Percentiles rank a stretch among this genome's conserved stretches.
Conservation (phyloP, 2,329 filamentous ascomycete genomes). For the Camptophora hylomeconis region DNA sequence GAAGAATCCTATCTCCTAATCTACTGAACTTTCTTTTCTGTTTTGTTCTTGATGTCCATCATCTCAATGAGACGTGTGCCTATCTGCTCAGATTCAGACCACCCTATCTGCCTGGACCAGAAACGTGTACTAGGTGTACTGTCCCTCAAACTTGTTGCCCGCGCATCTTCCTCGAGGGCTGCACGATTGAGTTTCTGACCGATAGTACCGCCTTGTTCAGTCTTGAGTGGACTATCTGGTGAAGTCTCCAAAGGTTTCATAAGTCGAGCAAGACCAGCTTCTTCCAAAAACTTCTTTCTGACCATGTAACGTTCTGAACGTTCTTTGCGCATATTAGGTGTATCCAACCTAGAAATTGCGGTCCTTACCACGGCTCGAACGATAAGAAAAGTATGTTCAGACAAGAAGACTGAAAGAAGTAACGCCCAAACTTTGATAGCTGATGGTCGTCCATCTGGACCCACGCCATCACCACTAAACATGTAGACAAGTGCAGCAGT, state of each 20-base stretch:
- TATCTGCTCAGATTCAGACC: conserved; percentile 28
- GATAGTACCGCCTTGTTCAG: conserved; percentile 36
- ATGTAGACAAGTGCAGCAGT: conserved; percentile 81
- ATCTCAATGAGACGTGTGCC: conserved; percentile 28
- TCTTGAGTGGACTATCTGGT: conserved; percentile 50
- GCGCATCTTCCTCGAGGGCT: conserved; percentile 31
- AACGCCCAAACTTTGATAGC: conserved; percentile 69
- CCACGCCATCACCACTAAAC: conserved; percentile 58
- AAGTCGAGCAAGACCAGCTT: conserved; percentile 39
- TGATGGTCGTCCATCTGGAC: conserved; percentile 51
- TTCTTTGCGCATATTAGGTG: conserved; percentile 74
- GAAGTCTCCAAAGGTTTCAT: conserved; percentile 38
- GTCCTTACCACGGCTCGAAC: conserved; percentile 60
- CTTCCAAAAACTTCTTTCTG: conserved; percentile 65
- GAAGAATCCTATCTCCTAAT: no score
- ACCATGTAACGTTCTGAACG: conserved; percentile 67
- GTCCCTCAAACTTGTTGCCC: conserved; percentile 21
- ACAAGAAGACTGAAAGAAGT: conserved; percentile 67
- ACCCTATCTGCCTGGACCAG: conserved; percentile 32
- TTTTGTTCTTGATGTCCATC: conserved; percentile 10
- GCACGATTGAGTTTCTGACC: conserved; percentile 21
- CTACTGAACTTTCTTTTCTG: conserved; percentile 12
- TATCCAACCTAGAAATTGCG: conserved; percentile 68
- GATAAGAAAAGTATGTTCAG: conserved; percentile 80
- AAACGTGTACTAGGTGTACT: conserved; percentile 24